Evolutionary conservation across 1,284 basidiomycete genomes (phyloP).

Genomic region (Malassezia pachydermatis): DNA sequence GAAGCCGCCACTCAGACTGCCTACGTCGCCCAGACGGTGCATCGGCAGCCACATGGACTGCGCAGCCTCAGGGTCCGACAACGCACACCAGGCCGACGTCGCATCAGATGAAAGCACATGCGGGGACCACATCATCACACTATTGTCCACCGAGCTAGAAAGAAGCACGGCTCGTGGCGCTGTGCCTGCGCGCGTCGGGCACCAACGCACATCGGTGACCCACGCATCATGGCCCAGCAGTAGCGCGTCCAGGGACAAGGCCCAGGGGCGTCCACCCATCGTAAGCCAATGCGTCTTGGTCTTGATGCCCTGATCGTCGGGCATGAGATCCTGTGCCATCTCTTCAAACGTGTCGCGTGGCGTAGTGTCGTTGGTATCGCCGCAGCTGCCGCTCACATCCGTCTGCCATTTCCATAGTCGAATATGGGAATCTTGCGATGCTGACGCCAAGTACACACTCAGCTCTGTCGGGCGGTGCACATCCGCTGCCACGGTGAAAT

Average conservation of each 20-base stretch:
- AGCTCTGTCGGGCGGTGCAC: constrained; percentile 1
- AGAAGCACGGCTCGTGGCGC: constrained; percentile 33
- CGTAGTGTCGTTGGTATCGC: not conserved
- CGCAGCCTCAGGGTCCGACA: constrained; percentile 19
- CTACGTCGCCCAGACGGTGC: constrained; percentile 43
- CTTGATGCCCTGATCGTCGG: constrained; percentile 24
- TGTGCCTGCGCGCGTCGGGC: constrained; percentile 12
- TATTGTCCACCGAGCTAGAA: constrained; percentile 41
- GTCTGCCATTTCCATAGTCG: constrained; percentile 38
- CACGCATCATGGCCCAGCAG: constrained; percentile 43
- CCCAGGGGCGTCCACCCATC: constrained; percentile 22
- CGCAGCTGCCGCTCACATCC: too few relatives aligned
- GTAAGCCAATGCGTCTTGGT: constrained; percentile 23
- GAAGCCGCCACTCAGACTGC: constrained; percentile 38
- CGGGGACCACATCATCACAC: constrained; percentile 44
- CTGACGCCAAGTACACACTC: constrained; percentile 26
- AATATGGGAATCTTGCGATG: constrained; percentile 37
- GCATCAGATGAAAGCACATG: not conserved
- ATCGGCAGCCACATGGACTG: constrained; percentile 40
- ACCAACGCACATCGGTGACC: constrained; percentile 42
- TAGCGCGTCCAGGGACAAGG: constrained; percentile 39
- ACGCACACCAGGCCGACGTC: constrained; percentile 30
- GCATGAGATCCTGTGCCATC: constrained; percentile 30
- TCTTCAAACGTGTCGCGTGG: constrained; percentile 33
- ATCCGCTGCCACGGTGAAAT: constrained; percentile 22